Evolutionary conservation across 2,329 filamentous ascomycete genomes (phyloP).

Genomic region (Trematosphaeria pertusa): DNA sequence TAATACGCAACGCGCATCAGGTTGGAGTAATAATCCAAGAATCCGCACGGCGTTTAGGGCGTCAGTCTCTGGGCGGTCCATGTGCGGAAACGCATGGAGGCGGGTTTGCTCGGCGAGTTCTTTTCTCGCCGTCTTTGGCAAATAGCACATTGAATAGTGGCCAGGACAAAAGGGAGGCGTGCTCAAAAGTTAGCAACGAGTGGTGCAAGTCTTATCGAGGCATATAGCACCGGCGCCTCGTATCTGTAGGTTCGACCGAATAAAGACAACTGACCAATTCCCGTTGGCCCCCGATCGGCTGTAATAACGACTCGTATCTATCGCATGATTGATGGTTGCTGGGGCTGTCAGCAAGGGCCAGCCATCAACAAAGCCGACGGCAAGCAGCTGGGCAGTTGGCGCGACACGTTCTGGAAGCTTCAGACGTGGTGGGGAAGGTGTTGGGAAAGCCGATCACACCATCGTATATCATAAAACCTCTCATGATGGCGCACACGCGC

Average conservation of each 20-base stretch:
- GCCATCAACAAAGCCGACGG: not conserved
- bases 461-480: not conserved
- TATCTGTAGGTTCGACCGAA: conserved; percentile 3
- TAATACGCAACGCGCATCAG: conserved; percentile 24
- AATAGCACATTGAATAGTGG: not conserved
- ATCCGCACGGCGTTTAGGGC: conserved; percentile 2
- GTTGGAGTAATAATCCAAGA: conserved; percentile 25
- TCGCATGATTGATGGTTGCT: not conserved
- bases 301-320: not conserved
- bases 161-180: not conserved
- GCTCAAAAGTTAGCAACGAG: not conserved
- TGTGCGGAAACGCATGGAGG: conserved; percentile 1
- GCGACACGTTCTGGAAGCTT: not conserved
- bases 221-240: not conserved
- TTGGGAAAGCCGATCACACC: not conserved
- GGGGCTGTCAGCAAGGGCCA: no score
- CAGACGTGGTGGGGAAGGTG: not conserved
- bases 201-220: not conserved
- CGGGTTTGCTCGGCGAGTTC: not conserved
- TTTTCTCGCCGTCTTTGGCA: not conserved
- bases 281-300: not conserved
- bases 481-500: not conserved
- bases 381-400: not conserved
- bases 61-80: conserved; percentile 1
- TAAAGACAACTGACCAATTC: not conserved